phyloP scores from a whole-genome alignment of 2,329 filamentous ascomycete genomes.

The Colletotrichum higginsianum region DNA sequence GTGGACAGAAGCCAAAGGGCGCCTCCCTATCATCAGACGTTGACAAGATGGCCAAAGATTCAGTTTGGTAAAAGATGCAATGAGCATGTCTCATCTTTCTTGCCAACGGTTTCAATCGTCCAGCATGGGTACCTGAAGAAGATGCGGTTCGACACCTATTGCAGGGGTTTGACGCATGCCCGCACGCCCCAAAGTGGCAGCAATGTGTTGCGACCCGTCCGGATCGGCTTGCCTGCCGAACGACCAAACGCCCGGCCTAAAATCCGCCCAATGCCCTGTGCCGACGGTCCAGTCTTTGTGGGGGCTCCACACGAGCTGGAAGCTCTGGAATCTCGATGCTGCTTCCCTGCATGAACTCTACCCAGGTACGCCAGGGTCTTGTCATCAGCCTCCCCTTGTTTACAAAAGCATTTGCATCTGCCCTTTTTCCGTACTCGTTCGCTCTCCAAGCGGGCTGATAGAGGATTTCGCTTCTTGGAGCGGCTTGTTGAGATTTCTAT shows the following conservation, averaged over 20 bases:
- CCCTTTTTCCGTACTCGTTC: neutral
- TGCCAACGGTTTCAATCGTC: constrained; percentile 37
- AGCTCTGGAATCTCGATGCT: constrained; percentile 25
- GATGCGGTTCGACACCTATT: constrained; percentile 7
- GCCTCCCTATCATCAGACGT: neutral
- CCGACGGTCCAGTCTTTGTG: constrained; percentile 18
- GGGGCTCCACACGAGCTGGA: constrained; percentile 39
- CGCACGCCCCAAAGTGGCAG: constrained; percentile 28
- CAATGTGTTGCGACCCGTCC: constrained; percentile 22
- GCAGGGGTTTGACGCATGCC: constrained; percentile 32
- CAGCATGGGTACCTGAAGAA: constrained; percentile 16
- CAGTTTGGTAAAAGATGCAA: constrained; percentile 21
- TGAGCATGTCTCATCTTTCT: constrained; percentile 39
- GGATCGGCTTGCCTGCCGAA: constrained; percentile 29
- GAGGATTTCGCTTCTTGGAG: constrained; percentile 11
- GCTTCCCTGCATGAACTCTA: constrained; percentile 36
- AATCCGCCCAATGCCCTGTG: constrained; percentile 14
- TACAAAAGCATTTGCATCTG: neutral
- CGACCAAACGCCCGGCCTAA: constrained; percentile 25
- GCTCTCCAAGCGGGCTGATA: neutral
- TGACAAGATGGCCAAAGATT: constrained; percentile 1
- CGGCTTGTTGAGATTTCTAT: constrained; percentile 27
- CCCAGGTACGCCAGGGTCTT: neutral
- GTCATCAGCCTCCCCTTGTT: neutral
- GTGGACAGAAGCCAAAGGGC: neutral